Evolutionary conservation across 2,329 filamentous ascomycete species (phyloP), one percentile per base, ranked within the genome.

Genomic region (Trichothecium sympodiale): DNA sequence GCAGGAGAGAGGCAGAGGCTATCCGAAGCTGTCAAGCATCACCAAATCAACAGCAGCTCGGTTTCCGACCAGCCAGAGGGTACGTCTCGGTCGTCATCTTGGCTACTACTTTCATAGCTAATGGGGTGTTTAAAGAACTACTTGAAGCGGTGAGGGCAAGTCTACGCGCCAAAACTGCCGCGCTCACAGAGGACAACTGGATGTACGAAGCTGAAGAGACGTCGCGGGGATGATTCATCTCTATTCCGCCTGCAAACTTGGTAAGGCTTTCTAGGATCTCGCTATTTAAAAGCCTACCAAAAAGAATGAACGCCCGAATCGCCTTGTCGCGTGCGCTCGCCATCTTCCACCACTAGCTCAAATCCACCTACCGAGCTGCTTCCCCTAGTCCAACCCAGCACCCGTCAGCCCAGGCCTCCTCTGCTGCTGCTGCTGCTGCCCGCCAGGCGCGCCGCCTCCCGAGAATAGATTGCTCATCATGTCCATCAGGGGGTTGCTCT

Each of bases 381-480:
- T 10, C 20, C 35, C 41, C 42, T 65, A 80, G 47, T 80, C 76
- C 47, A 80, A 48, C 10, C 74, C 74, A 47, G 78, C 74, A 4
- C 73, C 65, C 35, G 66, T 58, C 25, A 63, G 46, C n/a, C 60
- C 58, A n/a, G 61, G 61, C 38, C 60, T 62, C 37, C 17, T 37
- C 41, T 43, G 43, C 34, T 23, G 46, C 38, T 48, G 55, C 39
- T 50, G 54, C 41, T 52, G 45, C 33, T 51, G 47, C n/a, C 46
- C 51, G 25, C 52, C 67, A n/a, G 70, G 72, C 14, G 65, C 67
- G 34, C 67, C 47, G 13, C 45, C 67, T 15, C 86, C 86, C 33
- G 88, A 88, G 51, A 98, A 83, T 69, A 98, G 76, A 43, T 78
- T 88, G 33, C 87, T 88, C 83, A 98, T 93, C 88, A 98, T 96